A percentile compares a stretch with the other conserved stretches of the same genome.
Conservation (phyloP, 73 alveolate genomes). For the Blepharisma japonicum region DNA sequence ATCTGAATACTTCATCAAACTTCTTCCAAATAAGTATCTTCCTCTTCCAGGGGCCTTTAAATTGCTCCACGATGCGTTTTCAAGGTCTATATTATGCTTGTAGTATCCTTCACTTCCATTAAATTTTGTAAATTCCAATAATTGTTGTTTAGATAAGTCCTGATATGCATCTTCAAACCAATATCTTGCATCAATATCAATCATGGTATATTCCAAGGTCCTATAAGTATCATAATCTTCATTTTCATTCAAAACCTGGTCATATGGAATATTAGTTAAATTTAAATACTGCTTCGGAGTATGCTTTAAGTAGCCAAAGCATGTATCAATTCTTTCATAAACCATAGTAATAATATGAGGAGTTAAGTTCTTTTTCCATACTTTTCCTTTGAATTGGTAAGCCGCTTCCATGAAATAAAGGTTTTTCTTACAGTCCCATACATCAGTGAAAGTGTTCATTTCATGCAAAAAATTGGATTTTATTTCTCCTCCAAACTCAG, state of each 20-base stretch:
- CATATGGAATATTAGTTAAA: background rate
- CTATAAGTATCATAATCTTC: background rate
- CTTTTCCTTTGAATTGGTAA: slow-evolving; percentile 3
- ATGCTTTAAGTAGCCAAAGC: background rate
- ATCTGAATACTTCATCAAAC: slow-evolving; percentile 11
- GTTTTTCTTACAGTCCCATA: slow-evolving; percentile 26
- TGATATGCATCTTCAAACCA: slow-evolving; percentile 33
- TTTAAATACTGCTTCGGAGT: background rate
- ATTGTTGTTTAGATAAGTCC: background rate
- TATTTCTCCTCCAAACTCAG: slow-evolving; percentile 28
- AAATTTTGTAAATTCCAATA: background rate
- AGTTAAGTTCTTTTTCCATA: background rate
- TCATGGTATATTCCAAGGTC: background rate
- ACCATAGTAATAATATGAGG: background rate
- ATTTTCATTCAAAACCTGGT: background rate
- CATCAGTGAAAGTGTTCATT: background rate
- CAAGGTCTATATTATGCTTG: background rate
- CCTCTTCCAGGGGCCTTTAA: slow-evolving; percentile 21
- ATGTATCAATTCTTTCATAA: background rate
- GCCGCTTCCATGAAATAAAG: slow-evolving; percentile 12
- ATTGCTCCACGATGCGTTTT: background rate
- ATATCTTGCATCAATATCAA: background rate
- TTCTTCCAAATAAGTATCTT: slow-evolving; percentile 26
- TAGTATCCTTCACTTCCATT: background rate
- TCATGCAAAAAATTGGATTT: background rate